Conservation (phyloP, 1,284 basidiomycete genomes). For the Meripilus lineatus region DNA sequence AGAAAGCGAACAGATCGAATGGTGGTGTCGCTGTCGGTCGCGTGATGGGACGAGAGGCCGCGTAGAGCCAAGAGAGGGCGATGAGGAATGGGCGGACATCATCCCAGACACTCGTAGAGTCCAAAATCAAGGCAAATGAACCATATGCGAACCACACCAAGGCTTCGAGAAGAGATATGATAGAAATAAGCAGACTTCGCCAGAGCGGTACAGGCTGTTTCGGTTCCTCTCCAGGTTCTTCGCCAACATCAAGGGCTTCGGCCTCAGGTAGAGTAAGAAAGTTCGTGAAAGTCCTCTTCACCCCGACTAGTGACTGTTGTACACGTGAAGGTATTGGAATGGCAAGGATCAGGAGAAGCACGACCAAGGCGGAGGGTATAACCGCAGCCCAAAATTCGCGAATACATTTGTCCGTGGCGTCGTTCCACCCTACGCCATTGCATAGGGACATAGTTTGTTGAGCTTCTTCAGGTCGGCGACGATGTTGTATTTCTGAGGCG, state of each 20-base stretch:
- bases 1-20: constrained; percentile 49
- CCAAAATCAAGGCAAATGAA: constrained; percentile 28
- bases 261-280: constrained; percentile 59
- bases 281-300: constrained; percentile 36
- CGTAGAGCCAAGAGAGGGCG: constrained; percentile 54
- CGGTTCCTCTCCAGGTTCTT: constrained; percentile 22
- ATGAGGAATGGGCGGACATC: constrained; percentile 35
- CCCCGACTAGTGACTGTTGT: constrained; percentile 20
- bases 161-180: constrained; percentile 43
- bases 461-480: too few relatives aligned
- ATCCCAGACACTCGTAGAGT: constrained; percentile 22
- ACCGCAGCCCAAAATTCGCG: constrained; percentile 54
- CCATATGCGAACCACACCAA: constrained; percentile 47
- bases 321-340: constrained; percentile 28
- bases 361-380: constrained; percentile 45
- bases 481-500: too few relatives aligned
- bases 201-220: constrained; percentile 36
- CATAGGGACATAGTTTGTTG: too few relatives aligned
- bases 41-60: constrained; percentile 36
- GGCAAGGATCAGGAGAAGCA: constrained; percentile 37
- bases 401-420: constrained; percentile 40
- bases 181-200: constrained; percentile 49
- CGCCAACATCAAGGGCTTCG: constrained; percentile 38
- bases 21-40: constrained; percentile 42
- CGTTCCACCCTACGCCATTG: constrained; percentile 4